phyloP scores from a whole-genome alignment of 139 green algal genomes.

The Astrephomene gubernaculifera region DNA sequence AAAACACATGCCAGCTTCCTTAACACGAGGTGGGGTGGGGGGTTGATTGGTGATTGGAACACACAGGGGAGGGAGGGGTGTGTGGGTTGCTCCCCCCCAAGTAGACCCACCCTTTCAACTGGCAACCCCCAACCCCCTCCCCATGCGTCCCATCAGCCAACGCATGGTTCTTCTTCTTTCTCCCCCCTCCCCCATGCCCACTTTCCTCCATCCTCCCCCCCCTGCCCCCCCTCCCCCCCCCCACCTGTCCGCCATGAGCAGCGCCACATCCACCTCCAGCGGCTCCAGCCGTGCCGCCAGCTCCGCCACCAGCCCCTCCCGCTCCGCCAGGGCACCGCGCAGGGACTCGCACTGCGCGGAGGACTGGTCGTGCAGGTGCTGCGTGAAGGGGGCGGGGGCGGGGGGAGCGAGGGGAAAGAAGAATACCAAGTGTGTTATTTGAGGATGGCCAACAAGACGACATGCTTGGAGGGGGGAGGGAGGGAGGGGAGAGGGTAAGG shows the following conservation, averaged over 20 bases:
- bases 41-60: no score
- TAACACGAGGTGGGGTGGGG: no score
- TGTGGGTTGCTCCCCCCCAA: no score
- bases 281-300: slow-evolving; percentile 19
- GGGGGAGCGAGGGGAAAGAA: not conserved
- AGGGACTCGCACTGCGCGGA: slow-evolving; percentile 12
- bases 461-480: not conserved
- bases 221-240: not conserved
- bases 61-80: no score
- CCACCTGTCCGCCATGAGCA: slow-evolving; percentile 54
- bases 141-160: not conserved
- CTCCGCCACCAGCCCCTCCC: slow-evolving; percentile 16
- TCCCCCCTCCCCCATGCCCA: no score
- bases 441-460: no score
- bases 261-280: slow-evolving; percentile 51
- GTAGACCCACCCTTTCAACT: no score
- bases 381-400: not conserved
- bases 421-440: no score
- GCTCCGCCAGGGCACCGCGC: not conserved
- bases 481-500: not conserved
- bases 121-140: no score
- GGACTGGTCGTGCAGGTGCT: not conserved
- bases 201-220: not conserved
- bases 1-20: no score
- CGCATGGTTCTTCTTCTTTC: no score